Base-by-base conservation (phyloP, 257 asterid genomes). In the Thymus quinquecostatus region DNA sequence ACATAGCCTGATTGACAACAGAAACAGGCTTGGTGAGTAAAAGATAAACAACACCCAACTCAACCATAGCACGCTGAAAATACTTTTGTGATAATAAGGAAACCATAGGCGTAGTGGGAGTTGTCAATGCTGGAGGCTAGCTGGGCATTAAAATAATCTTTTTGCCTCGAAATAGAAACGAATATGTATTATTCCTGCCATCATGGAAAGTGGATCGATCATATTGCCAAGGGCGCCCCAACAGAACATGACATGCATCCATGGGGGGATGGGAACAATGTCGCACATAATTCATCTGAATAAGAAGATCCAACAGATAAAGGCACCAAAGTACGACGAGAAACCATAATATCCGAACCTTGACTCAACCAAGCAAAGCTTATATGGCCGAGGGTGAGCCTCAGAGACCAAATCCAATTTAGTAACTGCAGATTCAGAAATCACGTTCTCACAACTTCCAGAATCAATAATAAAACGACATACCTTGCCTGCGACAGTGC, bases 251-350 rank as follows among this genome's bases (percentile, higher is more conserved):
- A 1, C 55, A 68, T 0, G 72, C 43, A 29, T 68, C 73, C 73
- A 68, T 68, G 0, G n/a, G n/a, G n/a, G n/a, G n/a, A n/a, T n/a
- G n/a, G 55, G 73, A 8, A 68, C 64, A 13, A 68, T 34, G 32
- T 68, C 55, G 28, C 50, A 67, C 3, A 7, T 1, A 7, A 66
- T 1, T 66, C 71, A 48, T 66, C 71, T 1, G 3, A 3, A 36
- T 67, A 51, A 1, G 61, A 34, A 13, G 38, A 14, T 0, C 62
- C 61, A n/a, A 68, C 10, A 40, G 51, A 51, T 0, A 67, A 4
- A 1, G 51, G 1, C 4, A 67, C 72, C 36, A 51, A 10, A n/a
- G 10, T 29, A 7, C 40, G 51, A 0, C 10, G 54, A 1, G 64
- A 54, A 27, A 68, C 30, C 8, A 10, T 1, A 3, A 68, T 1